Conservation (phyloP, 1,284 basidiomycete species). For the Heterobasidion irregulare region DNA sequence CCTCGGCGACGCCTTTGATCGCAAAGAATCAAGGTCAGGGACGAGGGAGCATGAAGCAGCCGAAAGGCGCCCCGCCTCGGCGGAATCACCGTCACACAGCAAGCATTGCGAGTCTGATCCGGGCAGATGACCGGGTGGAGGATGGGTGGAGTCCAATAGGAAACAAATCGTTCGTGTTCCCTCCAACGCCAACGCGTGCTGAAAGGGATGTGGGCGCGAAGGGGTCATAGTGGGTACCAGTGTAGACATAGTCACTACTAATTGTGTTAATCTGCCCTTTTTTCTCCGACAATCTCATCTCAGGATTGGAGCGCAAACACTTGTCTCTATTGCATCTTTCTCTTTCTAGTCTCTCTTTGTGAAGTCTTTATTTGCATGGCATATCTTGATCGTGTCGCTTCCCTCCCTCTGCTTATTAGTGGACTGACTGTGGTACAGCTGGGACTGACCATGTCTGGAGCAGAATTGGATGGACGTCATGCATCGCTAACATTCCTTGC, state of each 20-base stretch:
- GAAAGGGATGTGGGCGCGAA: neutral
- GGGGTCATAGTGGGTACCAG: neutral
- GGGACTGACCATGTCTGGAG: too few relatives aligned
- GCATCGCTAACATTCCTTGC: too few relatives aligned
- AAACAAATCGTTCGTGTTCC: conserved; percentile 33
- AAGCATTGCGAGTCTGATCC: conserved; percentile 72
- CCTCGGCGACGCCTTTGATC: conserved; percentile 27
- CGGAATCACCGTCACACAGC: conserved; percentile 51
- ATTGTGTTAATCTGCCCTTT: neutral
- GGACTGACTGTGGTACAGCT: too few relatives aligned
- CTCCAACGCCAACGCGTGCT: conserved; percentile 21
- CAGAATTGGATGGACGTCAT: too few relatives aligned
- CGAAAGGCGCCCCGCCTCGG: conserved; percentile 34
- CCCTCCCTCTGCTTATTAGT: too few relatives aligned
- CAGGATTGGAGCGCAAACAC: too few relatives aligned
- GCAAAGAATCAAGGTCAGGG: conserved; percentile 1
- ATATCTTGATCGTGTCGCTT: too few relatives aligned
- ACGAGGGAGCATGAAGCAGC: neutral
- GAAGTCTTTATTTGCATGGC: too few relatives aligned
- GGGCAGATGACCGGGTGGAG: conserved; percentile 63
- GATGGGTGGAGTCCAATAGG: conserved; percentile 73
- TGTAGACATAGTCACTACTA: neutral
- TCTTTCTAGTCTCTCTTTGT: too few relatives aligned
- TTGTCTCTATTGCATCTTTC: too few relatives aligned
- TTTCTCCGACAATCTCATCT: neutral